These are phyloP conservation scores for Calonectria henricotiae DNA, from an alignment of 2,329 filamentous ascomycete species.

Conservation along the genomic window DNA sequence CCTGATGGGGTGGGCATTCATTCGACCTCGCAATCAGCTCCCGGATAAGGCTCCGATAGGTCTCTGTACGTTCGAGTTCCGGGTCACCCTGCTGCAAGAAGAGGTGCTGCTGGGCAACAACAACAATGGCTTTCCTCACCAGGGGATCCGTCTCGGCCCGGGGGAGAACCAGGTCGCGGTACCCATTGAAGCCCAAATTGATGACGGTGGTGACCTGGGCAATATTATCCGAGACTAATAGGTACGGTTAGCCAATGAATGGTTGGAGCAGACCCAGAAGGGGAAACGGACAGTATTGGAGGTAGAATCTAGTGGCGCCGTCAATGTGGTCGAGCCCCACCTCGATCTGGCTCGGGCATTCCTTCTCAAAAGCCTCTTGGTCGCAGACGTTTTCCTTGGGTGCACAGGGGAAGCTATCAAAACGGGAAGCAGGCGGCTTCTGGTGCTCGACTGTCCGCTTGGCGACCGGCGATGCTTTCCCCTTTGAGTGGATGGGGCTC, in stretches of 20 bases:
- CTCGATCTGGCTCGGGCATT: neutral
- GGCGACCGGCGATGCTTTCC: conserved; percentile 6
- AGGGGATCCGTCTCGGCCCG: conserved; percentile 45
- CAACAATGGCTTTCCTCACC: conserved; percentile 43
- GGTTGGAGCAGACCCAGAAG: neutral
- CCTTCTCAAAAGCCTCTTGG: neutral
- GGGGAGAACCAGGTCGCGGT: conserved; percentile 44
- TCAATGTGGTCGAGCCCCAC: conserved; percentile 45
- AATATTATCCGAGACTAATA: conserved; percentile 46
- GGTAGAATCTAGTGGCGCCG: conserved; percentile 42
- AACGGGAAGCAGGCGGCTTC: conserved; percentile 3
- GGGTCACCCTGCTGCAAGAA: conserved; percentile 40
- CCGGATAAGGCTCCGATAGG: conserved; percentile 39
- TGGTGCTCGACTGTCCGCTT: neutral
- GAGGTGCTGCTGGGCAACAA: conserved; percentile 46
- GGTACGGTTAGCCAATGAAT: neutral
- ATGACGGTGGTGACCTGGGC: conserved; percentile 48
- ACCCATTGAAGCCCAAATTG: conserved; percentile 49
- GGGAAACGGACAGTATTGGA: conserved; percentile 42
- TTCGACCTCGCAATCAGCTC: conserved; percentile 44
- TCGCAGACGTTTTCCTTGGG: conserved; percentile 1
- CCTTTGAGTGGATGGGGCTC: neutral
- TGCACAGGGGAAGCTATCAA: neutral
- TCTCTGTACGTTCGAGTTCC: conserved; percentile 34
- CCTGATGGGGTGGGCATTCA: conserved; percentile 44